Base-by-base conservation (phyloP, 1,139 yeast genomes). In the Candida tetrigidarum region DNA sequence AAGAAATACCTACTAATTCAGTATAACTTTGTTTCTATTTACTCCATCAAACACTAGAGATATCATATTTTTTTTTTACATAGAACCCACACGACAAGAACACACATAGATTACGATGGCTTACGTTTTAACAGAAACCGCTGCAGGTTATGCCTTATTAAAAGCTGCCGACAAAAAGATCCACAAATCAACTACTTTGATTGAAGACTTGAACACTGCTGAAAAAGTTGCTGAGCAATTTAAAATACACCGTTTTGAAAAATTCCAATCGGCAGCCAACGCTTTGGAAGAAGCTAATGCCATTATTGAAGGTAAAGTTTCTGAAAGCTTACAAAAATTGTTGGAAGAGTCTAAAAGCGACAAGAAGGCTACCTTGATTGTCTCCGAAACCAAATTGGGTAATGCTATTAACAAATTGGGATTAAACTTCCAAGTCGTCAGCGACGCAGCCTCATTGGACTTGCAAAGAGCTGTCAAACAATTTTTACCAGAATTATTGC, bases 141-240 rank as follows among this genome's bases (percentile, higher is more conserved):
- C 98, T 55, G 99, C 99, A 47, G 99, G 99, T 66, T 93, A 93
- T 67, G 98, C 98, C 66, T 80, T 93, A 66, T 82, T 93, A 64
- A 93, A 93, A 76, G 97, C 98, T 49, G 85, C 96, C 54, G 98
- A 93, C 78, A 93, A 93, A 79, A 93, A 93, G 81, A 86, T 93
- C 63, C 85, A 92, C 80, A 91, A 92, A 76, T 86, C 96, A 26
- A 68, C 87, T 43, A 66, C 83, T 49, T 74, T 91, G 59, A 71
- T 88, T 56, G 81, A 85, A 54, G 97, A 92, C 66, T 80, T 91
- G 62, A 79, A 89, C 69, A 71, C 88, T 43, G 86, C 96, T 46
- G 96, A 87, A 55, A 86, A 88, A 67, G 97, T 93, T 50, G 70
- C 80, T 41, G 71, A 78, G 51, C 85, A 81, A 67, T 90, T 93